These are phyloP conservation scores for Quillaja saponaria DNA, from an alignment of 306 rosid genomes.

Conservation along the genomic window DNA sequence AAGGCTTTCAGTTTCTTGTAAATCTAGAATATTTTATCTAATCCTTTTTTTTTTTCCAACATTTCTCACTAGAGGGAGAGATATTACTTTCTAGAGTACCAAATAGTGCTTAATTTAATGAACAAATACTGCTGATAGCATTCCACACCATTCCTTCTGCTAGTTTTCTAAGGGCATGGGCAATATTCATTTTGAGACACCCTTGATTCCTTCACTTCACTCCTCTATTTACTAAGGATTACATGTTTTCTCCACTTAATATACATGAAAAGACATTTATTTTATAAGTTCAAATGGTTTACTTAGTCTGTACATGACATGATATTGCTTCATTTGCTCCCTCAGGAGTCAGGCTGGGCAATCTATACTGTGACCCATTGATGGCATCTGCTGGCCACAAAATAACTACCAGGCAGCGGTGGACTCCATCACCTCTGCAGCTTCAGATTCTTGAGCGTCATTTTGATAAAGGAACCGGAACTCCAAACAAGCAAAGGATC, in stretches of 20 bases:
- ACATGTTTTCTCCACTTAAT: neutral
- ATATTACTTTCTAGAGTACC: neutral
- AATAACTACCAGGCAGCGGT: constrained; percentile 88
- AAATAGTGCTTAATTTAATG: neutral
- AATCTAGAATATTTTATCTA: constrained; percentile 11
- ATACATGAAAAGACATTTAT: neutral
- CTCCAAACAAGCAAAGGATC: constrained; percentile 95
- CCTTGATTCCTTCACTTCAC: too few species aligned
- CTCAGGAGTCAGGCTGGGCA: constrained; percentile 82
- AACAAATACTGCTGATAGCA: constrained; percentile 1
- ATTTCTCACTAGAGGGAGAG: neutral
- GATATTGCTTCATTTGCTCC: constrained; percentile 13
- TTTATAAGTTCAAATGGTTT: neutral
- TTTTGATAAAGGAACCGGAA: constrained; percentile 84
- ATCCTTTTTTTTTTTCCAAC: neutral
- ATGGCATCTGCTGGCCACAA: constrained; percentile 82
- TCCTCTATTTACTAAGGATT: too few species aligned
- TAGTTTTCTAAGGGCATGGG: neutral
- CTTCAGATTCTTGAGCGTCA: constrained; percentile 89
- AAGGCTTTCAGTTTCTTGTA: neutral
- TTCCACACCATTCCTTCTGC: neutral
- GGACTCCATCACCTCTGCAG: constrained; percentile 92
- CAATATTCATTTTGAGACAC: neutral
- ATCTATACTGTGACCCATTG: constrained; percentile 75
- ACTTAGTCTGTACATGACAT: constrained; percentile 2